Evolutionary conservation across 164 flowering plant species (phyloP).

Genomic region (Tetrastigma voinierianum): DNA sequence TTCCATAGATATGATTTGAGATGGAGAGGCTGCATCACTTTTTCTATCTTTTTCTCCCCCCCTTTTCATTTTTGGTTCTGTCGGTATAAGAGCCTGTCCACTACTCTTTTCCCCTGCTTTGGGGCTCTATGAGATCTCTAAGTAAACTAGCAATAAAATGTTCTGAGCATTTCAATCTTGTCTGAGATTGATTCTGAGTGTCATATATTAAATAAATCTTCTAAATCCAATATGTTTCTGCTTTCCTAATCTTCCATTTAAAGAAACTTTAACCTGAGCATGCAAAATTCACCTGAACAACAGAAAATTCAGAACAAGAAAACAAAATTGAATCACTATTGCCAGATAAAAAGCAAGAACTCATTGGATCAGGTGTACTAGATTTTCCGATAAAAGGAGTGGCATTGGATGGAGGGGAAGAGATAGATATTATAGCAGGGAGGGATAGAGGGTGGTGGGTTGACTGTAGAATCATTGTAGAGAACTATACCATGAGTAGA

Average conservation of each 20-base stretch:
- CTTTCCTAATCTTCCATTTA: not conserved
- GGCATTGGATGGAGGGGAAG: slow-evolving; percentile 11
- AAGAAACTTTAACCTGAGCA: not conserved
- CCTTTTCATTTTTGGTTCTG: slow-evolving; percentile 1
- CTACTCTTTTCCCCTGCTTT: slow-evolving; percentile 6
- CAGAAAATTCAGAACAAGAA: too few species aligned
- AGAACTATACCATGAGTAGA: slow-evolving; percentile 7
- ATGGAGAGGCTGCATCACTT: slow-evolving; percentile 5
- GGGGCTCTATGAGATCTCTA: slow-evolving; percentile 7
- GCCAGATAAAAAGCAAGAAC: not conserved
- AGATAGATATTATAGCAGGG: slow-evolving; percentile 7
- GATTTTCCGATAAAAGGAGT: not conserved
- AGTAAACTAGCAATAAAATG: slow-evolving; percentile 17
- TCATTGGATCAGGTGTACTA: slow-evolving; percentile 10
- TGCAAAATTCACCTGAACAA: not conserved
- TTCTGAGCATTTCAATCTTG: slow-evolving; percentile 7
- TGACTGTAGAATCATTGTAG: slow-evolving; percentile 5
- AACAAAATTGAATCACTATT: not conserved
- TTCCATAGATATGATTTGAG: slow-evolving; percentile 37
- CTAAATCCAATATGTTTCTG: too few species aligned
- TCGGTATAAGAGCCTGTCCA: slow-evolving; percentile 3
- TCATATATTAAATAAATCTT: not conserved
- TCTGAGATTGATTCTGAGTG: not conserved
- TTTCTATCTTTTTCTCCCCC: not conserved
- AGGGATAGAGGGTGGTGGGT: slow-evolving; percentile 7